phyloP scores from a whole-genome alignment of 2,329 filamentous ascomycete species.

The Nemania sp. region DNA sequence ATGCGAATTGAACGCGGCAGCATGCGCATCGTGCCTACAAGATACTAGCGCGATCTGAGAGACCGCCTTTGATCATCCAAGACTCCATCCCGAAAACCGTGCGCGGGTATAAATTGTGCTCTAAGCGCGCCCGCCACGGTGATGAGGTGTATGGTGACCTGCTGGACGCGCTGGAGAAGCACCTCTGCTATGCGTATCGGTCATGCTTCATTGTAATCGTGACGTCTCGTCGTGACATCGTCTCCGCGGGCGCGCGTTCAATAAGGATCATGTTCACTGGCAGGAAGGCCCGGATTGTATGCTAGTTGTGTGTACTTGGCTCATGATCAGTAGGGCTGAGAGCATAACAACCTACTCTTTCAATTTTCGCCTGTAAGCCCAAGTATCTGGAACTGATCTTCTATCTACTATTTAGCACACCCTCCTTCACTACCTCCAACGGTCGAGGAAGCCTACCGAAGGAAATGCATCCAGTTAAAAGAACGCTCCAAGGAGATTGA shows the following conservation, averaged over 20 bases:
- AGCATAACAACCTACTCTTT: not conserved
- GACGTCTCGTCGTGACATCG: not conserved
- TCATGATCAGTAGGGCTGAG: not conserved
- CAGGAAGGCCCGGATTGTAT: too few relatives aligned
- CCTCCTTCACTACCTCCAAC: constrained; percentile 76
- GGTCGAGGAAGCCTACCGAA: constrained; percentile 92
- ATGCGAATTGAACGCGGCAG: not conserved
- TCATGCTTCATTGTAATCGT: not conserved
- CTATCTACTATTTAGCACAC: constrained; percentile 43
- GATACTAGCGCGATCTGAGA: not conserved
- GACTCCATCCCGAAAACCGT: not conserved
- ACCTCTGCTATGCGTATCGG: not conserved
- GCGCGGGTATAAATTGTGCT: not conserved
- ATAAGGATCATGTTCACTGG: too few relatives aligned
- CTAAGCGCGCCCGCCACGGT: not conserved
- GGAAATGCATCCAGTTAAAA: constrained; percentile 94
- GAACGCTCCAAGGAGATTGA: constrained; percentile 90
- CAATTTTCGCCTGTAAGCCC: not conserved
- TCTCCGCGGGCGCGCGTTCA: too few relatives aligned
- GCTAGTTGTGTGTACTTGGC: not conserved
- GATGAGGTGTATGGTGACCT: not conserved
- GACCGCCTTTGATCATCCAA: not conserved
- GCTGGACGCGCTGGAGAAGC: not conserved
- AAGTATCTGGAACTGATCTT: constrained; percentile 44
- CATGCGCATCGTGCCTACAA: not conserved